Evolutionary conservation across 2,329 filamentous ascomycete genomes (phyloP), one percentile per base, ranked within the genome.

Genomic region (Diaporthe capsici): DNA sequence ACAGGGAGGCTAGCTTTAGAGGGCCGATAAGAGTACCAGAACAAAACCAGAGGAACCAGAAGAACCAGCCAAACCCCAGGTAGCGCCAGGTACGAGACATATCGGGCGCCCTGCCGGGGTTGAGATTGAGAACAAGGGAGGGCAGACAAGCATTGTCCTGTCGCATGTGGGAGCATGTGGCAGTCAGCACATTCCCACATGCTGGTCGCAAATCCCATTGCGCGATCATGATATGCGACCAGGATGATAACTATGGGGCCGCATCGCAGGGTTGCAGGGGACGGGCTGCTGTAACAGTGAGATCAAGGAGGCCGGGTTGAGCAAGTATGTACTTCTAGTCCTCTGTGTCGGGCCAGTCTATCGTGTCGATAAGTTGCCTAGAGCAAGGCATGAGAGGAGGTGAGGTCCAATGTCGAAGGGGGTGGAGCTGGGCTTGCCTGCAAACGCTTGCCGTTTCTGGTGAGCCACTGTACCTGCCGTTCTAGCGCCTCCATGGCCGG

Each of bases 371-470:
- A 6, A 31, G 34, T 42, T n/a, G 12, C 13, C 15, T 20, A 17
- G 47, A 47, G 5, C 61, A n/a, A 44, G 37, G 8, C 39, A 53
- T 6, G 28, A 44, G 70, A 28, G 17, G 55, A 74, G 57, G 51
- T 76, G 72, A 74, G 75, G 75, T 76, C 67, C 65, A 58, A 31
- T 25, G 58, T 47, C 44, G 58, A 47, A 34, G 49, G 72, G 37
- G 72, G 37, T 28, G 37, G 31, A 34, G 25, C 22, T 37, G 37
- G 42, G 42, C 49, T 42, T 51, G 25, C 17, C 39, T 65, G 68
- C 65, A 72, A 75, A 76, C 75, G 72, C 72, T 73, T 76, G 75
- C 61, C 75, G 75, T 75, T 76, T 75, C 72, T 63, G 37, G 65
- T 71, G 72, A 68, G 22, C 53, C 53, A 63, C 31, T 51, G 44